Evolutionary conservation across 371 early-diverging fungal species (phyloP), one percentile per base, ranked within the genome.

Genomic region (Circinella minor): DNA sequence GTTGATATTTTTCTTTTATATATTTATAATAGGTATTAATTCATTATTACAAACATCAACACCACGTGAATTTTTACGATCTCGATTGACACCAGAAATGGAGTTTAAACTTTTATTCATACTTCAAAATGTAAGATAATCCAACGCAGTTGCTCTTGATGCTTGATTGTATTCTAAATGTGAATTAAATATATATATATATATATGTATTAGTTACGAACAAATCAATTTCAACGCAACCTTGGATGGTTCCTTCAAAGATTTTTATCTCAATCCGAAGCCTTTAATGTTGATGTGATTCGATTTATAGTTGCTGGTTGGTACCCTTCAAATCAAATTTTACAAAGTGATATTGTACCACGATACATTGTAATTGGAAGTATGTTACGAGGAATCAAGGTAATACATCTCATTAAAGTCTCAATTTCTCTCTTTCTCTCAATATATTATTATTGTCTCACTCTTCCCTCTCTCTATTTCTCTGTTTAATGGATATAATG

Each of bases 261-360:
- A 15, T 92, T 75, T 69, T 69, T 93, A 36, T 72, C 76, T 3
- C 79, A 88, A 2, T 67, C 88, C 5, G 94, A 91, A 48, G 73
- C 88, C 1, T 82, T 91, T 54, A 86, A 79, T 49, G 78, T 84
- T 61, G 95, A 94, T 71, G 64, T 94, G 10, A 88, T 94, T n/a
- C 87, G 95, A 27, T 94, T 86, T 66, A 85, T 94, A 48, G 88
- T 90, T 37, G 88, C 91, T 57, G 93, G 90, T 0, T 89, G 91
- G 80, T 92, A 94, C 76, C 94, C 94, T 9, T 76, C 88, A n/a
- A 94, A 93, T 67, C 85, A 86, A 11, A 85, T 94, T 2, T 75
- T 94, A 27, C 90, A 89, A 17, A 92, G 92, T 11, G 83, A 83
- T 20, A 88, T 92, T 51, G 92, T 94, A 15, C 93, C 92, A 38